Conservation (phyloP, 2,329 filamentous ascomycete genomes). For the Fusarium solani-melongenae region DNA sequence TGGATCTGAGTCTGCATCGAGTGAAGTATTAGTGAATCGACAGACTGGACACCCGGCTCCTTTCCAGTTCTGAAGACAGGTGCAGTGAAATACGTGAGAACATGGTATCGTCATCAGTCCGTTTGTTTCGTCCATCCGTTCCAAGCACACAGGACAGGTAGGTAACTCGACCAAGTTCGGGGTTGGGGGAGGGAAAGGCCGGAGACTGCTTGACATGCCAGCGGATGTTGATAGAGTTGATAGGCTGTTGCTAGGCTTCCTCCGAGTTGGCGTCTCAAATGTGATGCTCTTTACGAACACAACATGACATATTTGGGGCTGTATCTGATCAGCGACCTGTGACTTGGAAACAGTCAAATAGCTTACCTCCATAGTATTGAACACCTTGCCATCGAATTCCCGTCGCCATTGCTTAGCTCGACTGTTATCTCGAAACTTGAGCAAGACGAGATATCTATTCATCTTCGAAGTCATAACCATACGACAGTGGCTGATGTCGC, state of each 20-base stretch:
- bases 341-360: background rate
- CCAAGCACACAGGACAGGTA: conserved; percentile 94
- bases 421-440: conserved; percentile 86
- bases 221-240: conserved; percentile 65
- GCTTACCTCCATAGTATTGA: conserved; percentile 87
- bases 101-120: conserved; percentile 95
- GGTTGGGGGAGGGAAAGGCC: conserved; percentile 74
- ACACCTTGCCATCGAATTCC: conserved; percentile 92
- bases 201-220: conserved; percentile 58
- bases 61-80: conserved; percentile 95
- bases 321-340: conserved; percentile 27
- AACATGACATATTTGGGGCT: conserved; percentile 92
- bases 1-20: conserved; percentile 52
- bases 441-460: conserved; percentile 93
- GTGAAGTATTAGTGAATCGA: conserved; percentile 76
- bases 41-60: conserved; percentile 95
- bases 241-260: conserved; percentile 63
- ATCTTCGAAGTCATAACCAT: conserved; percentile 91
- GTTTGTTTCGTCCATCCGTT: conserved; percentile 98
- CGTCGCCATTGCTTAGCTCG: conserved; percentile 83
- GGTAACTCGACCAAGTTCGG: conserved; percentile 90
- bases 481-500: conserved; percentile 90
- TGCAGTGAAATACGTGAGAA: conserved; percentile 98
- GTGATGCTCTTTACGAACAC: conserved; percentile 94
- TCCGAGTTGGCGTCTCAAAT: conserved; percentile 73